Conservation (phyloP, 768 basidiomycete species). For the Coprinopsis marcescibilis region DNA sequence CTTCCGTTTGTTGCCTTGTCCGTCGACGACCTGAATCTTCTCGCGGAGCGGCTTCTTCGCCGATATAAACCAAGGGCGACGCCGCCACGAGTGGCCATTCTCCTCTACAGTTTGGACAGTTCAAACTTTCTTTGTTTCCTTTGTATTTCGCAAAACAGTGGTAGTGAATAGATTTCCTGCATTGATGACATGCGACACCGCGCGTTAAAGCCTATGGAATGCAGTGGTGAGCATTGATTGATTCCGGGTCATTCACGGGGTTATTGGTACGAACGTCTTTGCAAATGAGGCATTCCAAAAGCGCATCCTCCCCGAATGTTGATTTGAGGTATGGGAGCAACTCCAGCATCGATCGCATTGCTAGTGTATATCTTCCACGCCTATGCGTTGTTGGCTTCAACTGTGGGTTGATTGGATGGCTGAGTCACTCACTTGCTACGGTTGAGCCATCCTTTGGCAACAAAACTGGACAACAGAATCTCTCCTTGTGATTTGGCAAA, state of each 20-base stretch:
- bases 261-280: conserved; percentile 43
- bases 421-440: conserved; percentile 59
- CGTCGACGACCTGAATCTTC: conserved; percentile 38
- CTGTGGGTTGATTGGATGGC: conserved; percentile 5
- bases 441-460: conserved; percentile 74
- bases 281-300: conserved; percentile 71
- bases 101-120: conserved; percentile 52
- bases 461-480: conserved; percentile 67
- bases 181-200: conserved; percentile 60
- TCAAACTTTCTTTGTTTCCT: conserved; percentile 23
- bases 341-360: conserved; percentile 69
- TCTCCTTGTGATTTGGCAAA: conserved; percentile 77
- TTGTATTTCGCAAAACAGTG: conserved; percentile 55
- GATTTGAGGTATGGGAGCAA: conserved; percentile 67
- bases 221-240: neutral
- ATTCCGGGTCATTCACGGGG: too few relatives aligned
- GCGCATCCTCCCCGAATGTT: conserved; percentile 66
- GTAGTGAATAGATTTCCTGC: conserved; percentile 57
- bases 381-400: conserved; percentile 24
- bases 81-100: conserved; percentile 56
- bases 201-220: conserved; percentile 57
- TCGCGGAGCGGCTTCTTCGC: conserved; percentile 63
- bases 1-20: conserved; percentile 13
- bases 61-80: conserved; percentile 48
- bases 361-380: conserved; percentile 69